Evolutionary conservation across 768 basidiomycete genomes (phyloP).

Genomic region (Mrakia gelida): DNA sequence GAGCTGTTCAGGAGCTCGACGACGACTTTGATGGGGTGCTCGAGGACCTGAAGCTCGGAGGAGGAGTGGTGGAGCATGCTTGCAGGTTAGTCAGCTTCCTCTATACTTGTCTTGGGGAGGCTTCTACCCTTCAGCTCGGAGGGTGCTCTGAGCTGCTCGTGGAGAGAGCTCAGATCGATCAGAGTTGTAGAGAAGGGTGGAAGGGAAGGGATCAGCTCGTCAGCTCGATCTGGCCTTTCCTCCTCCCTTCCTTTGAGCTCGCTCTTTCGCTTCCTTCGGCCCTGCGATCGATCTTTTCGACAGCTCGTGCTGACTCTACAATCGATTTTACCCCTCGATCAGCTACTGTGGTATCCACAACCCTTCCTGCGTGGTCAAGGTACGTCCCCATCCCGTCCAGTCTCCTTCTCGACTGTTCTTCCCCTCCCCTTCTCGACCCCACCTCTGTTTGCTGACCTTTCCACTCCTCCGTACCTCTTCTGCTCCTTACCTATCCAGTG

Average conservation of each 20-base stretch:
- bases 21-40: conserved; percentile 87
- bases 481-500: conserved; percentile 35
- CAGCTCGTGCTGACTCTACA: conserved; percentile 21
- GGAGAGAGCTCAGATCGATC: background rate
- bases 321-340: conserved; percentile 16
- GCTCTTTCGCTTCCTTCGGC: background rate
- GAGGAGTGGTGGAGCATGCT: conserved; percentile 75
- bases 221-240: background rate
- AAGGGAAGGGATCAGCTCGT: background rate
- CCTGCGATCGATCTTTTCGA: background rate
- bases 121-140: background rate
- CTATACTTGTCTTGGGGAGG: background rate
- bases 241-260: background rate
- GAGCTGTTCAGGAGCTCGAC: conserved; percentile 32
- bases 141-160: too few species aligned
- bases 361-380: conserved; percentile 91
- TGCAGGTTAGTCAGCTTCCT: conserved; percentile 63
- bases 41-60: conserved; percentile 65
- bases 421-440: background rate
- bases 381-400: conserved; percentile 28
- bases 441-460: background rate
- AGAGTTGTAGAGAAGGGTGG: background rate
- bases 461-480: background rate
- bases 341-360: conserved; percentile 99
- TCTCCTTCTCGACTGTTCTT: background rate